Percentiles rank a stretch among this genome's conserved stretches.
phyloP scores from a whole-genome alignment of 371 early-diverging fungal species.

The Actinomucor elegans region DNA sequence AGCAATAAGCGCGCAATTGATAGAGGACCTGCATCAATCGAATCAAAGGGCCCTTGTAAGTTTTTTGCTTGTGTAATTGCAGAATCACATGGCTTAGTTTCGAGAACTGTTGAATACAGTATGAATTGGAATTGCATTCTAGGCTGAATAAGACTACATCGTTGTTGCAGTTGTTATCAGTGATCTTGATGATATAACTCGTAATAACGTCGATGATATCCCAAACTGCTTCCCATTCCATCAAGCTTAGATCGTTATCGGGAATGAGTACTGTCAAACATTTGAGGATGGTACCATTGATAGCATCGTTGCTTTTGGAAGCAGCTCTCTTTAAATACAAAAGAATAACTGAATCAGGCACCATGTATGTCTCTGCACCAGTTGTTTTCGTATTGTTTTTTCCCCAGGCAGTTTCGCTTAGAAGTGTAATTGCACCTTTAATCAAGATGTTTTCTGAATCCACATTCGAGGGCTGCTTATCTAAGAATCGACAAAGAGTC shows the following conservation, averaged over 20 bases:
- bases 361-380: slow-evolving; percentile 32
- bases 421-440: slow-evolving; percentile 53
- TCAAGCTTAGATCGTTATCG: slow-evolving; percentile 20
- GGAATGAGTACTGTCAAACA: slow-evolving; percentile 15
- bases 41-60: slow-evolving; percentile 41
- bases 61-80: slow-evolving; percentile 14
- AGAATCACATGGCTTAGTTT: slow-evolving; percentile 31
- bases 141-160: slow-evolving; percentile 12
- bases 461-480: slow-evolving; percentile 24
- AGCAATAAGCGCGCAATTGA: slow-evolving; percentile 51
- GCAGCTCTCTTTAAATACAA: slow-evolving; percentile 38
- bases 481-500: slow-evolving; percentile 57
- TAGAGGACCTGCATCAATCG: slow-evolving; percentile 64
- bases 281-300: slow-evolving; percentile 28
- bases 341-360: slow-evolving; percentile 37
- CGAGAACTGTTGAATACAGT: slow-evolving; percentile 23
- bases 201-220: slow-evolving; percentile 41
- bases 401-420: slow-evolving; percentile 64
- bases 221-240: slow-evolving; percentile 53
- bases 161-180: slow-evolving; percentile 20
- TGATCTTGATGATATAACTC: slow-evolving; percentile 16
- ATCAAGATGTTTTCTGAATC: slow-evolving; percentile 31
- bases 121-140: background rate
- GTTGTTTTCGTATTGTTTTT: background rate
- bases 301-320: slow-evolving; percentile 14